Conservation (phyloP, 1,284 basidiomycete species). For the Cutaneotrichosporon dermatis region DNA sequence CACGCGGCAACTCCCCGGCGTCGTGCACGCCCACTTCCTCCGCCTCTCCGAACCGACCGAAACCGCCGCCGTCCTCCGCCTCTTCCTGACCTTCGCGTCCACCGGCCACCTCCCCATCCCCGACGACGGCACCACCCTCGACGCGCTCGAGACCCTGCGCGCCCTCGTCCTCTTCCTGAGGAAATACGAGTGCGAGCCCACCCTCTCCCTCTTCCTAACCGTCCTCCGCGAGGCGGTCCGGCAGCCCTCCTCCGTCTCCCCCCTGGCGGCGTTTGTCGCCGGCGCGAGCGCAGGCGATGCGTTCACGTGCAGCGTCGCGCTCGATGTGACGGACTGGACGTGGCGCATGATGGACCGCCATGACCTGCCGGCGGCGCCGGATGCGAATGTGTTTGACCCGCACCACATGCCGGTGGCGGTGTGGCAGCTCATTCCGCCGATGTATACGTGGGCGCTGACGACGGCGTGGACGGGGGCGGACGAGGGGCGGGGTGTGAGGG, state of each 20-base stretch:
- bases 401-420: slow-evolving; percentile 19
- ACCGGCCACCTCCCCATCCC: slow-evolving; percentile 10
- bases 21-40: slow-evolving; percentile 1
- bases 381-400: slow-evolving; percentile 20
- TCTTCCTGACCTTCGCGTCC: slow-evolving; percentile 13
- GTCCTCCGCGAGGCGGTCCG: slow-evolving; percentile 13
- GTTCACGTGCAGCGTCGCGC: slow-evolving; percentile 10
- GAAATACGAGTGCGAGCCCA: slow-evolving; percentile 10
- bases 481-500: too few species aligned
- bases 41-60: slow-evolving; percentile 8
- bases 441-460: slow-evolving; percentile 21
- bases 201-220: slow-evolving; percentile 7
- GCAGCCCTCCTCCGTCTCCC: slow-evolving; percentile 5
- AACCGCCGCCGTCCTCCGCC: slow-evolving; percentile 7
- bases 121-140: slow-evolving; percentile 19
- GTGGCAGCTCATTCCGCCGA: slow-evolving; percentile 20
- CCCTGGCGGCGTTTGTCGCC: slow-evolving; percentile 12
- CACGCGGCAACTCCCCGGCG: background rate
- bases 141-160: slow-evolving; percentile 1
- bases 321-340: slow-evolving; percentile 18
- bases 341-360: slow-evolving; percentile 19
- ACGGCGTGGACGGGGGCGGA: slow-evolving; percentile 16
- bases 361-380: slow-evolving; percentile 1
- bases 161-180: slow-evolving; percentile 10
- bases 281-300: slow-evolving; percentile 17